phyloP scores from a whole-genome alignment of 495 filamentous ascomycete genomes.

The Penicillium taxi region DNA sequence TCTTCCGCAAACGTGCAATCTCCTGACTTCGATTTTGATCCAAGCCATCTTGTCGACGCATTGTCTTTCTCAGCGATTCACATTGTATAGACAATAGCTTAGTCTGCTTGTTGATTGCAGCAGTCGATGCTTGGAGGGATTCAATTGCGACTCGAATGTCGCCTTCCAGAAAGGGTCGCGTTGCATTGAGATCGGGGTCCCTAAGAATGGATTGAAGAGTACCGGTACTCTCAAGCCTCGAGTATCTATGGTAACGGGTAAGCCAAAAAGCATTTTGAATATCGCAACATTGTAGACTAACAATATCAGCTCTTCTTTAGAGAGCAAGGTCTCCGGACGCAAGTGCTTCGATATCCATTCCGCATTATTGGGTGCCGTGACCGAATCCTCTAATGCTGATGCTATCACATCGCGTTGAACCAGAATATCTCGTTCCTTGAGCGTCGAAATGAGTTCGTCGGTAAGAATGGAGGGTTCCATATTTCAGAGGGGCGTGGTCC shows the following conservation, averaged over 20 bases:
- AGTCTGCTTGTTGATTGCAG: conserved; percentile 28
- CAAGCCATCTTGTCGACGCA: conserved; percentile 18
- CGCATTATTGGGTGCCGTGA: conserved; percentile 11
- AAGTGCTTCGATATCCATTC: conserved; percentile 33
- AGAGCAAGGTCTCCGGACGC: conserved; percentile 29
- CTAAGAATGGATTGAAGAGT: conserved; percentile 22
- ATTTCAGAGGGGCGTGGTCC: conserved; percentile 7
- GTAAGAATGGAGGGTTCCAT: conserved; percentile 5
- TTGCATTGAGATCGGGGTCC: conserved; percentile 20
- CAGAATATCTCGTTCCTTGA: conserved; percentile 26
- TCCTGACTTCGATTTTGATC: conserved; percentile 19
- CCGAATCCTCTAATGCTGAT: conserved; percentile 20
- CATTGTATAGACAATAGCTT: conserved; percentile 25
- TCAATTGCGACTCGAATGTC: conserved; percentile 34
- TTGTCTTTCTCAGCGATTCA: conserved; percentile 21
- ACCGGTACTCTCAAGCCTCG: conserved; percentile 26
- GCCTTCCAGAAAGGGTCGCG: conserved; percentile 32
- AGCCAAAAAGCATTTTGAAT: not conserved
- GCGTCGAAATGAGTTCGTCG: conserved; percentile 6
- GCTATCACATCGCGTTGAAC: conserved; percentile 22
- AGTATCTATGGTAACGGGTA: conserved; percentile 19
- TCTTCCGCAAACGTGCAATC: conserved; percentile 26
- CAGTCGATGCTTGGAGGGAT: conserved; percentile 31
- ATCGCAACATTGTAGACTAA: conserved; percentile 10
- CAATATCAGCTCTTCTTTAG: conserved; percentile 34